Base-by-base conservation (phyloP, 495 filamentous ascomycete genomes). In the Penicillium fimorum region DNA sequence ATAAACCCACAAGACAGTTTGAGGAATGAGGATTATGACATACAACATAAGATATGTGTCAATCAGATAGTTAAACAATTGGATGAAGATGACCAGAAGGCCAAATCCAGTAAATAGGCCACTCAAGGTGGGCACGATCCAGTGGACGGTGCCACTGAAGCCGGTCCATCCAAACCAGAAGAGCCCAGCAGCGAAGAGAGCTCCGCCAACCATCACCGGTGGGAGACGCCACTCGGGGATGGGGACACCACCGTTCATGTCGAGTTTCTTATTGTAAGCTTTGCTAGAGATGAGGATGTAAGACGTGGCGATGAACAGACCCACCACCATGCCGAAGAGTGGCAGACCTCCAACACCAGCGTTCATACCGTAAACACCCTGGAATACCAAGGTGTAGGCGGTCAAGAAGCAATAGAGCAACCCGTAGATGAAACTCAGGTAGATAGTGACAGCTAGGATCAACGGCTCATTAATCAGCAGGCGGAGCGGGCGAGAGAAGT, bases 21-120 rank as follows among this genome's bases (percentile, higher is more conserved):
- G 18, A n/a, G 18, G 12, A 6, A 12, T n/a, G 9, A 10, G 6
- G 9, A 47, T 4, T n/a, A 29, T 30, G 29, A 80, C 82, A 72
- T 74, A 87, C 81, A 91, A 92, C 87, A 92, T 91, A 60, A 95
- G 84, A 67, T 95, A 94, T 10, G 91, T 84, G 64, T 95, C 91
- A 51, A 95, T 87, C 30, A 96, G 79, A 68, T 96, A 96, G 69
- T 94, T 95, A 51, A 95, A 79, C 5, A 86, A 74, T 68, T 92
- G 89, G 11, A 96, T 78, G 79, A 95, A 95, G 68, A 96, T 93
- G 43, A 84, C 79, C 64, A 92, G 77, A 1, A 96, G 76, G 5
- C 83, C 83, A 51, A 85, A 85, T 2, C 82, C 82, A 8, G 79
- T 83, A 53, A 81, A 68, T 3, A 84, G 55, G 38, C 91, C 91